These are phyloP conservation scores for Paecilomyces variotii DNA, from an alignment of 2,329 filamentous ascomycete species.

Conservation along the genomic window DNA sequence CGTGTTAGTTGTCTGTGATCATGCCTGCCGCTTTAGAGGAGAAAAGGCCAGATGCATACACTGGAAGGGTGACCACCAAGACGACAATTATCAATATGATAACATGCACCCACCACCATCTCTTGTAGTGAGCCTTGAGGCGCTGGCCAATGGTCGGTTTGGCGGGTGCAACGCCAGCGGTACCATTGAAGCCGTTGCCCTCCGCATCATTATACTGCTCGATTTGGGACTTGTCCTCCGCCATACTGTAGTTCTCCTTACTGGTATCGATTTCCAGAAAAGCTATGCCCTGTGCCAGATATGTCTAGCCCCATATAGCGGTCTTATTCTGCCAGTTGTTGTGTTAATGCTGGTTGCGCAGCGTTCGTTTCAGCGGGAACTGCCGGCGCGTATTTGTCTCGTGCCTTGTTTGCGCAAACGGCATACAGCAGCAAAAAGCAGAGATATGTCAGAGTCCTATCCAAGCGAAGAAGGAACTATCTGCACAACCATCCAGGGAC, in stretches of 20 bases:
- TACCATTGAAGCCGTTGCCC: background rate
- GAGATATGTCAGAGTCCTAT: too few species aligned
- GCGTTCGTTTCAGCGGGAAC: too few species aligned
- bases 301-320: too few species aligned
- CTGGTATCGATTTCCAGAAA: background rate
- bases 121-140: conserved; percentile 27
- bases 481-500: too few species aligned
- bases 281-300: too few species aligned
- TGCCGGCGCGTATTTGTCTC: too few species aligned
- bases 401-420: too few species aligned
- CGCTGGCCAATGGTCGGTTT: conserved; percentile 19
- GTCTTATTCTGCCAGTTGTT: too few species aligned
- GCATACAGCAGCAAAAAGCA: too few species aligned
- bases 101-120: conserved; percentile 49
- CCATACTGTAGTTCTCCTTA: background rate
- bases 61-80: conserved; percentile 47
- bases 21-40: background rate
- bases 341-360: too few species aligned
- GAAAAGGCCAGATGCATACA: conserved; percentile 37
- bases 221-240: background rate
- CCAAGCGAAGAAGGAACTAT: too few species aligned
- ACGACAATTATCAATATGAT: conserved; percentile 44
- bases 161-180: background rate
- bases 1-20: background rate
- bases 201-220: conserved; percentile 3